phyloP scores from a whole-genome alignment of 1,284 basidiomycete genomes.

The Ganoderma lucidum region DNA sequence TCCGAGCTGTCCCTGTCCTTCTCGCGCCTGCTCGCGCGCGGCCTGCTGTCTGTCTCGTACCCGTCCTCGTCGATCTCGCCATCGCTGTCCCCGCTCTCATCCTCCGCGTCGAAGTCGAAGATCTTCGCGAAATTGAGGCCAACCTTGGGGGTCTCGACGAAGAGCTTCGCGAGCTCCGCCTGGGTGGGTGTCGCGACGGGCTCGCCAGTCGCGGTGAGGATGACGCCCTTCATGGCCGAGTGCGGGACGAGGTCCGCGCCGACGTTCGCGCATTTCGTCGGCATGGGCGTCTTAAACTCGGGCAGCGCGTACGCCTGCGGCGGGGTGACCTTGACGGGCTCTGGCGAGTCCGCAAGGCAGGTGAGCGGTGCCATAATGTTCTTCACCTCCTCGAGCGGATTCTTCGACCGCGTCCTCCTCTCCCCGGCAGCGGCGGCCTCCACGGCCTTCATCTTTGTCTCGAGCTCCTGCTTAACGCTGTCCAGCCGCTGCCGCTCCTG shows the following conservation, averaged over 20 bases:
- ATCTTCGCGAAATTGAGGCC: conserved; percentile 78
- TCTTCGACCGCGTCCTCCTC: conserved; percentile 59
- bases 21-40: conserved; percentile 22
- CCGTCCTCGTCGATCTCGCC: conserved; percentile 35
- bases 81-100: conserved; percentile 40
- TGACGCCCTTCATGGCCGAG: conserved; percentile 84
- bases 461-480: conserved; percentile 52
- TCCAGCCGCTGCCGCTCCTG: conserved; percentile 60
- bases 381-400: conserved; percentile 76
- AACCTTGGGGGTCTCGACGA: conserved; percentile 69
- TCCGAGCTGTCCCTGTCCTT: conserved; percentile 29
- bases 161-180: conserved; percentile 66
- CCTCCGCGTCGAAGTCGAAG: conserved; percentile 64
- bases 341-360: conserved; percentile 46
- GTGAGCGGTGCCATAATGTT: conserved; percentile 66
- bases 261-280: conserved; percentile 31
- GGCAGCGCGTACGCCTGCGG: conserved; percentile 42
- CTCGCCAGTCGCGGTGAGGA: conserved; percentile 79
- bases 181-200: conserved; percentile 72
- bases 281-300: conserved; percentile 51
- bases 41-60: conserved; percentile 38
- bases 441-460: conserved; percentile 51
- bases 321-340: conserved; percentile 32
- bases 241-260: conserved; percentile 44
- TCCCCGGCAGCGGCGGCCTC: conserved; percentile 43